A percentile compares a stretch with the other conserved stretches of the same genome.
Conservation (phyloP, 1,284 basidiomycete species). For the Leccinum griseonigrum region DNA sequence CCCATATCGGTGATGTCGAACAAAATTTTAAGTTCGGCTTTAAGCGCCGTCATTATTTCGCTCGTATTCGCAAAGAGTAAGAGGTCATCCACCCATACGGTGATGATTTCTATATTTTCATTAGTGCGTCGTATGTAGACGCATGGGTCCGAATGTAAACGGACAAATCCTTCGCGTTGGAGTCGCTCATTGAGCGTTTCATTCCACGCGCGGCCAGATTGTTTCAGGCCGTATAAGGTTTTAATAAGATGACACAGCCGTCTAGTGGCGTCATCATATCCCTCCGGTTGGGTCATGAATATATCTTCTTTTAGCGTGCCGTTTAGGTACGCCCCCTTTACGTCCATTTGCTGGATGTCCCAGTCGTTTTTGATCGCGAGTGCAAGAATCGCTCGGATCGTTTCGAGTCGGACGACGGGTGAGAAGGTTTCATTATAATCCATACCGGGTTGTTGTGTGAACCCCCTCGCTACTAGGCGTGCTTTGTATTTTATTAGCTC, state of each 20-base stretch:
- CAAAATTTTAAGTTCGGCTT: neutral
- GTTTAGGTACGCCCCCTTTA: neutral
- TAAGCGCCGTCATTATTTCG: neutral
- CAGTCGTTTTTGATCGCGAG: neutral
- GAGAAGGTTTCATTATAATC: neutral
- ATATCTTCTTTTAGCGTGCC: neutral
- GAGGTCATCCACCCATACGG: slow-evolving; percentile 10
- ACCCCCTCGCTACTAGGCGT: neutral
- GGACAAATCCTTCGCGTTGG: neutral
- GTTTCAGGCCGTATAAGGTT: neutral
- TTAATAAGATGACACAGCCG: neutral
- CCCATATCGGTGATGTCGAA: neutral
- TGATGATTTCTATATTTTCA: neutral
- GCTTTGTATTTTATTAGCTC: neutral
- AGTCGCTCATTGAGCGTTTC: neutral
- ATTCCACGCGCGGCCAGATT: neutral
- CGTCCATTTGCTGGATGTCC: neutral
- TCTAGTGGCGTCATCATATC: neutral
- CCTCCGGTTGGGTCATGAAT: neutral
- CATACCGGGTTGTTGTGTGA: neutral
- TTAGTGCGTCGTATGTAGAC: neutral
- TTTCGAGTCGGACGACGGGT: neutral
- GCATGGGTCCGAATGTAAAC: neutral
- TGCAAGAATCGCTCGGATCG: neutral
- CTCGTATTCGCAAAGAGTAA: slow-evolving; percentile 1